phyloP scores from a whole-genome alignment of 129 eudicot genomes.

The Rutidosis leptorrhynchoides region DNA sequence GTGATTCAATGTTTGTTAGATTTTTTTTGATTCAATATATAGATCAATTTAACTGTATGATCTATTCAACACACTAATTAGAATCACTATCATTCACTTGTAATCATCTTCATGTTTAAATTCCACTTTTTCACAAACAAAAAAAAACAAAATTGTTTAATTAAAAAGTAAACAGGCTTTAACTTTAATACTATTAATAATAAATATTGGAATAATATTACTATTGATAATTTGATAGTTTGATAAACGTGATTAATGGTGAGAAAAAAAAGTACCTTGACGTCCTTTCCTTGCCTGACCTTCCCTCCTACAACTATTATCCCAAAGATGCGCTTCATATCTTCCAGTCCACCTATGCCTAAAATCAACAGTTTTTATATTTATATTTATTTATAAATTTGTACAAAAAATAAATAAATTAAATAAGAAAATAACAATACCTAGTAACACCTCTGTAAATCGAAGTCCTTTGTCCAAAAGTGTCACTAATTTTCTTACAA shows the following conservation, averaged over 20 bases:
- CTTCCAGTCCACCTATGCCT: constrained; percentile 98
- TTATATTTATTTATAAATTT: background rate
- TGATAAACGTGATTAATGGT: background rate
- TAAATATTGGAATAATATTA: background rate
- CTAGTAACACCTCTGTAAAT: constrained; percentile 92
- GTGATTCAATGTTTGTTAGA: no score
- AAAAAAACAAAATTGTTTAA: no score
- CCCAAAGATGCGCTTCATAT: constrained; percentile 98
- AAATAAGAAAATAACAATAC: constrained; percentile 21
- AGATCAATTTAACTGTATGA: no score
- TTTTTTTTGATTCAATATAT: no score
- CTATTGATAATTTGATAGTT: no score
- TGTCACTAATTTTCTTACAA: constrained; percentile 67
- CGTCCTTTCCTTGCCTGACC: constrained; percentile 98
- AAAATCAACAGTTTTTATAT: constrained; percentile 11
- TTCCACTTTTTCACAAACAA: no score
- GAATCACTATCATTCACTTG: no score
- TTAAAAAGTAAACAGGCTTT: background rate
- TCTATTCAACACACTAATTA: no score
- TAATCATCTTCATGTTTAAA: no score
- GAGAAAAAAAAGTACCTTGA: constrained; percentile 56
- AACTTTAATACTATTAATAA: no score
- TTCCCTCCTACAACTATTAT: constrained; percentile 95
- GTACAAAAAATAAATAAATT: background rate
- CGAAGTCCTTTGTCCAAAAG: constrained; percentile 89